A percentile compares a stretch with the other conserved stretches of the same genome.
Conservation (phyloP, 164 flowering plant species). For the Annona cherimola region DNA sequence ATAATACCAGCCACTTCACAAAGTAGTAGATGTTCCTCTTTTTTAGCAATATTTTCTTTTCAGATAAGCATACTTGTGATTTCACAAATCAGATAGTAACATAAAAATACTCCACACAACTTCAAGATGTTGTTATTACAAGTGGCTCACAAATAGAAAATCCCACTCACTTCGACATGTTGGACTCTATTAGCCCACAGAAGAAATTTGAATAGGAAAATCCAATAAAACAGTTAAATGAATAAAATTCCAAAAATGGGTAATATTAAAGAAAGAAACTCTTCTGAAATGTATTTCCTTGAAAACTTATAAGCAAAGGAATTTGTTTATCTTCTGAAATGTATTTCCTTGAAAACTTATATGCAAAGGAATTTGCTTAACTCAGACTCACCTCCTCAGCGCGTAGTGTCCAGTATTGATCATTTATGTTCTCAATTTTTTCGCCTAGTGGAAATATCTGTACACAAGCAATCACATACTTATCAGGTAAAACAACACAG, state of each 20-base stretch:
- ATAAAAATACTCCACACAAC: neutral
- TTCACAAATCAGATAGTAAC: neutral
- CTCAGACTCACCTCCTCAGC: constrained; percentile 64
- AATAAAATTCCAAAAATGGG: too few species aligned
- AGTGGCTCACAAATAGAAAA: too few species aligned
- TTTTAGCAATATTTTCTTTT: too few species aligned
- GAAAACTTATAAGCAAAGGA: too few species aligned
- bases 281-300: too few species aligned
- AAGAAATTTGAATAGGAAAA: too few species aligned
- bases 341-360: neutral
- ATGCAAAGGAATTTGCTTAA: neutral
- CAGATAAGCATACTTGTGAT: neutral
- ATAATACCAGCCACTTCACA: neutral
- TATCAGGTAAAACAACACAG: neutral
- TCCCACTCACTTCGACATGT: too few species aligned
- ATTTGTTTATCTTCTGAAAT: too few species aligned
- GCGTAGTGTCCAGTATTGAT: constrained; percentile 85
- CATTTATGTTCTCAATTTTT: constrained; percentile 79
- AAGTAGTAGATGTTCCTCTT: neutral
- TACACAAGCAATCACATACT: constrained; percentile 9
- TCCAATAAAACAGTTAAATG: too few species aligned
- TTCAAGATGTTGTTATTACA: neutral
- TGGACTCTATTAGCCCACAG: too few species aligned
- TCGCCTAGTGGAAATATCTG: constrained; percentile 76
- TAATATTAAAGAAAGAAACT: too few species aligned